Evolutionary conservation across 2,329 filamentous ascomycete genomes (phyloP).

Genomic region (Dactylellina leptospora): DNA sequence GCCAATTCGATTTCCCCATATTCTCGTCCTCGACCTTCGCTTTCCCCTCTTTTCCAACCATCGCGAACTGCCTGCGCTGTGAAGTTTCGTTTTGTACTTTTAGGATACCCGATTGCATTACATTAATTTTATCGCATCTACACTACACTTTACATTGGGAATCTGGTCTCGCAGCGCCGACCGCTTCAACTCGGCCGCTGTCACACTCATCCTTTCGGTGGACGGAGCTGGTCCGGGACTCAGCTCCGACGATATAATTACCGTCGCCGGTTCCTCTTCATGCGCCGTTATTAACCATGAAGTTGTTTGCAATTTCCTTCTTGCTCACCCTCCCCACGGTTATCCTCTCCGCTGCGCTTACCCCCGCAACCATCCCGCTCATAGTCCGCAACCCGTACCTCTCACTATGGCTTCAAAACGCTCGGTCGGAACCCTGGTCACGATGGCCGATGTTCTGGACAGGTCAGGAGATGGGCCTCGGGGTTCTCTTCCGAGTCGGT

Average conservation of each 20-base stretch:
- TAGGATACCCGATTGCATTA: constrained; percentile 7
- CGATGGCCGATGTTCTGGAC: constrained; percentile 89
- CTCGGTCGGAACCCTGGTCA: constrained; percentile 78
- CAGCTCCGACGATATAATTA: background rate
- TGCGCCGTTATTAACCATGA: background rate
- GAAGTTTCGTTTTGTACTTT: constrained; percentile 9
- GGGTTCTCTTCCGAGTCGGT: constrained; percentile 64
- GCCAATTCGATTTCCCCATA: constrained; percentile 19
- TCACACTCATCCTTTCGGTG: background rate
- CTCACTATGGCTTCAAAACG: constrained; percentile 71
- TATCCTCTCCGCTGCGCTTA: constrained; percentile 65
- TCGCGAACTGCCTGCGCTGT: background rate
- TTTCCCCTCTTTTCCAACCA: background rate
- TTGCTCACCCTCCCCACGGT: constrained; percentile 27
- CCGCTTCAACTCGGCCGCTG: background rate
- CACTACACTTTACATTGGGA: too few relatives aligned
- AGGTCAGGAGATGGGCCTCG: constrained; percentile 70
- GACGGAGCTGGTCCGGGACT: background rate
- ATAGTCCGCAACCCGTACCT: constrained; percentile 70
- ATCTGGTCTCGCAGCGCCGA: background rate
- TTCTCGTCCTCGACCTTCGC: background rate
- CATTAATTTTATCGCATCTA: too few relatives aligned
- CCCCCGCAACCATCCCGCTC: constrained; percentile 68
- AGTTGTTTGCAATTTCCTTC: background rate
- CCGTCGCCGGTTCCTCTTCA: background rate